A percentile compares a stretch with the other conserved stretches of the same genome.
phyloP scores from a whole-genome alignment of 495 filamentous ascomycete genomes.

The Aspergillus cavernicola region DNA sequence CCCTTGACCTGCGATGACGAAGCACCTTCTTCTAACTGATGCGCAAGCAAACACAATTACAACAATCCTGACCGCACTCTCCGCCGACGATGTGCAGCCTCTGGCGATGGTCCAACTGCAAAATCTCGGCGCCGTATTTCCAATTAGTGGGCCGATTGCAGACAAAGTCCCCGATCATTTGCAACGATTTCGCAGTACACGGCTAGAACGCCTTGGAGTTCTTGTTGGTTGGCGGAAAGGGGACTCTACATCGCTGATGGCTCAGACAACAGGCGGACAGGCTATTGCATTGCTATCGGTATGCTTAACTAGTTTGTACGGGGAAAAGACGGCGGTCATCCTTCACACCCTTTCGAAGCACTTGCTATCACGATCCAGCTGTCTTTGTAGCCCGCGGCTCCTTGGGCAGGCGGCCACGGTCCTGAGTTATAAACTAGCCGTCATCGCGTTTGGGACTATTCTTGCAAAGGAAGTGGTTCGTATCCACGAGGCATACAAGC shows the following conservation, averaged over 20 bases:
- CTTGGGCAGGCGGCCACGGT: background rate
- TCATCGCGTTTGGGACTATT: background rate
- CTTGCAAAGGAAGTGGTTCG: background rate
- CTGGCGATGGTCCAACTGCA: background rate
- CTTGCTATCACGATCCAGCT: background rate
- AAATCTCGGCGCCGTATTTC: background rate
- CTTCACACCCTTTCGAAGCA: background rate
- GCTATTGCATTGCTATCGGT: background rate
- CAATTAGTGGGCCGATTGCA: background rate
- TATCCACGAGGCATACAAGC: background rate
- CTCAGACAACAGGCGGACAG: background rate
- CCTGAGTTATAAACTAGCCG: background rate
- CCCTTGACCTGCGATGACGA: no score
- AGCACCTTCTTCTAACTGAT: no score
- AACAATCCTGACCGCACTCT: background rate
- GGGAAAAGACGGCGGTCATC: background rate
- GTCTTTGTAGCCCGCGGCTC: no score
- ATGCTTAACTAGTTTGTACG: background rate
- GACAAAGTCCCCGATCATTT: background rate
- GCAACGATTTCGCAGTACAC: background rate
- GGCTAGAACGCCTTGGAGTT: background rate
- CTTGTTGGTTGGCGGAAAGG: background rate
- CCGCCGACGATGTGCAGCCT: background rate
- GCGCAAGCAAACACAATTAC: no score
- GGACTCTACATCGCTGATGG: background rate